Evolutionary conservation across 768 basidiomycete genomes (phyloP), one percentile per base, ranked within the genome.

Genomic region (Cantharellus anzutake): DNA sequence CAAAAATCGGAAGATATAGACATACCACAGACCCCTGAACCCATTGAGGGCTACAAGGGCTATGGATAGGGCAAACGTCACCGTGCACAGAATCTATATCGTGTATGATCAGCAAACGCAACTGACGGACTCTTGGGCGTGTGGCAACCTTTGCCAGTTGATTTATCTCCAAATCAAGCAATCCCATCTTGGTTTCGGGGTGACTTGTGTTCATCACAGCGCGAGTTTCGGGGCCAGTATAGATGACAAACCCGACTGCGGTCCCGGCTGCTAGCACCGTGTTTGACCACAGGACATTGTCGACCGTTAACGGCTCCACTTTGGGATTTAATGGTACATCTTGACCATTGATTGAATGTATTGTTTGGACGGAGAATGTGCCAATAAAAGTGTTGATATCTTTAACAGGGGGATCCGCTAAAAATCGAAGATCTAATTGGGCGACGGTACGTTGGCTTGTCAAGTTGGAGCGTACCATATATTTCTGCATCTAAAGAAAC

Each of bases 141-240:
- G 44, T 11, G 11, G 11, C 63, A 58, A 90, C 93, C 80, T 99
- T 99, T 2, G 96, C 91, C 42, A 99, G 78, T 53, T 81, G 80
- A 68, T 98, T 98, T 64, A 99, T 93, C 70, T 99, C 96, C 56
- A 90, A 66, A 71, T 99, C 96, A 59, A 98, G 69, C 53, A 93
- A 67, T 2, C 96, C 96, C 52, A 88, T 80, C 70, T 99, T 99
- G 1, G 93, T 98, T 64, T 83, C 84, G 0, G 96, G 93, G 71
- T 94, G 91, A 65, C 88, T 92, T 3, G 96, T 99, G 65, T 99
- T 99, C 90, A 99, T 91, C 34, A 97, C 94, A 1, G 96, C 96
- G 59, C 96, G 76, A 4, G 94, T 98, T 70, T 99, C 93, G 0
- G 83, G 72, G 0, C 96, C 96, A 2, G 96, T 98, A 68, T 97